Conservation (phyloP, 345 rosid genomes). For the Citropsis articulata region DNA sequence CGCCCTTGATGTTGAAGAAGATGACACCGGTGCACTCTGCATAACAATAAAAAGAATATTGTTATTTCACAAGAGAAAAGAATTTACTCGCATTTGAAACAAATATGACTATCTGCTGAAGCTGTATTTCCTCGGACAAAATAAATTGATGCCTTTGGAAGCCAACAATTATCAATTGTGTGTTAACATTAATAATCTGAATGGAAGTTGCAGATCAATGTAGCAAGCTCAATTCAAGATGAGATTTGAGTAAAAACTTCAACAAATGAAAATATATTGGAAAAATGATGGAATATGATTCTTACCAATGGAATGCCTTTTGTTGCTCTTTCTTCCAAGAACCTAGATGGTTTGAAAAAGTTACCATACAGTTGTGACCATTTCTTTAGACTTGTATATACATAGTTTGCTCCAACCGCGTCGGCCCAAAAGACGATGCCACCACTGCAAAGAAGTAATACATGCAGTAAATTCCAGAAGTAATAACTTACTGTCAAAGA, state of each 20-base stretch:
- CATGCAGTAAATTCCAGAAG: background rate
- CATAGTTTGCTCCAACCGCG: slow-evolving; percentile 54
- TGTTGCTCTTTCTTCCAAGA: slow-evolving; percentile 80
- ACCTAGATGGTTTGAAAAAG: slow-evolving; percentile 75
- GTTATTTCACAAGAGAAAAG: background rate
- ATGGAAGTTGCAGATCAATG: background rate
- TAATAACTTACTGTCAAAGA: background rate
- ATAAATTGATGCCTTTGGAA: background rate
- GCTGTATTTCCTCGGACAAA: background rate
- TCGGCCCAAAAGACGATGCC: slow-evolving; percentile 96
- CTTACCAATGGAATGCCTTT: slow-evolving; percentile 75
- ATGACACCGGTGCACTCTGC: slow-evolving; percentile 52
- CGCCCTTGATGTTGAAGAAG: slow-evolving; percentile 33
- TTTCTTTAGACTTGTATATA: slow-evolving; percentile 61
- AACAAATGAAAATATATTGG: background rate
- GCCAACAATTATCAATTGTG: background rate
- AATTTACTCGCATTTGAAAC: background rate
- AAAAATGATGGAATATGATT: background rate
- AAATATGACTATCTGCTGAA: background rate
- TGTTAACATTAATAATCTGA: background rate
- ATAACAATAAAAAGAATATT: background rate
- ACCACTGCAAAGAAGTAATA: slow-evolving; percentile 49
- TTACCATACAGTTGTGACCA: slow-evolving; percentile 68
- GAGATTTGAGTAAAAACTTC: background rate
- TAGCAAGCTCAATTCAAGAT: background rate